Evolutionary conservation across 805 yeast species (phyloP).

Genomic region (Hanseniaspora singularis): DNA sequence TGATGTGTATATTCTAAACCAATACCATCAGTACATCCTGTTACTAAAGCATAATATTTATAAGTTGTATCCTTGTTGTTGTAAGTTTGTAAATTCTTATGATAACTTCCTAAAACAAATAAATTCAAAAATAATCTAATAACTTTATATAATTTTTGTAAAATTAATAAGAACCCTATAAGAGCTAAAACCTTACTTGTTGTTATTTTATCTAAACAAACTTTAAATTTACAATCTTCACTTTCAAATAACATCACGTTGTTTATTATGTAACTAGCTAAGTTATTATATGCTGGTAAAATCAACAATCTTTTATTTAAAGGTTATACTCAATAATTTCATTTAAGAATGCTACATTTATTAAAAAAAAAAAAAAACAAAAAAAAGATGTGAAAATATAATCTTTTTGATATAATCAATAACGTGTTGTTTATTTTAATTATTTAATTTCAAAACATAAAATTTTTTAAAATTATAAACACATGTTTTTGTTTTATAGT

Average conservation of each 20-base stretch:
- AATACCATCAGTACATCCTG: conserved; percentile 96
- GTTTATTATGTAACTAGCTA: too few relatives aligned
- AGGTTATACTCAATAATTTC: too few relatives aligned
- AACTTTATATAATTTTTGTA: conserved; percentile 39
- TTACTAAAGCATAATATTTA: conserved; percentile 77
- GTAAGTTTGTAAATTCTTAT: conserved; percentile 64
- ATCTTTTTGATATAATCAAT: too few relatives aligned
- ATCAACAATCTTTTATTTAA: too few relatives aligned
- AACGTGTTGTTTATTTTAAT: too few relatives aligned
- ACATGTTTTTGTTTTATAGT: too few relatives aligned
- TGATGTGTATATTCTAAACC: conserved; percentile 86
- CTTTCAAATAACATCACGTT: neutral
- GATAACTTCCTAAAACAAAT: conserved; percentile 49
- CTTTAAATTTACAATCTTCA: neutral
- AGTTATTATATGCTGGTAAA: too few relatives aligned
- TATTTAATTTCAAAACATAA: too few relatives aligned
- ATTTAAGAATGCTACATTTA: too few relatives aligned
- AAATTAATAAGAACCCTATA: conserved; percentile 53
- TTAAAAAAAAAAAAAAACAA: too few relatives aligned
- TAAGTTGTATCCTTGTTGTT: conserved; percentile 23
- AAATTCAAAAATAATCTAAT: conserved; percentile 46
- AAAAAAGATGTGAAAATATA: too few relatives aligned
- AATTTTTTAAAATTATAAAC: too few relatives aligned
- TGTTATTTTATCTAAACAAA: neutral
- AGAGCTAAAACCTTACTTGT: conserved; percentile 4